Conservation (phyloP, 441 rosid genomes). For the Pelargonium myrrhifolium region DNA sequence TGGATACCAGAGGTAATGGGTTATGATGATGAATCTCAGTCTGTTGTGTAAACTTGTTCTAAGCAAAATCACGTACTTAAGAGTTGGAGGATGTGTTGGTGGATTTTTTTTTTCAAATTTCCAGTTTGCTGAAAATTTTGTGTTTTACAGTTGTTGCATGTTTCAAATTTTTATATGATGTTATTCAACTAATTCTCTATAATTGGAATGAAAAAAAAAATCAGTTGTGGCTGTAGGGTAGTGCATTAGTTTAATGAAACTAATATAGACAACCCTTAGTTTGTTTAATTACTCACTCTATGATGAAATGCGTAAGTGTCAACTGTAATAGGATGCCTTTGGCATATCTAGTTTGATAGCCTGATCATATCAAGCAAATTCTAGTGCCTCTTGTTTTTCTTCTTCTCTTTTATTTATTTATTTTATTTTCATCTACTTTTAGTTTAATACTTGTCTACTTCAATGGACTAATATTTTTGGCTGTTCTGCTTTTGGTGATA, state of each 20-base stretch:
- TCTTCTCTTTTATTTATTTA: neutral
- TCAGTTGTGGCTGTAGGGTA: neutral
- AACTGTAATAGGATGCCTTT: too few species aligned
- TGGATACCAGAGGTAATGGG: neutral
- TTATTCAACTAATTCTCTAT: neutral
- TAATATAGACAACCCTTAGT: too few species aligned
- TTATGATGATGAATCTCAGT: neutral
- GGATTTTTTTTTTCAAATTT: neutral
- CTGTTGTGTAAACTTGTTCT: neutral
- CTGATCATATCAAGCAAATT: too few species aligned
- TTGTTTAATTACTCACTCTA: too few species aligned
- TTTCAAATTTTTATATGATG: neutral
- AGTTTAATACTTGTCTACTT: neutral
- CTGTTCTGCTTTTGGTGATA: conserved; percentile 20
- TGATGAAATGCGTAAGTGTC: too few species aligned
- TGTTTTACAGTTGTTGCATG: neutral
- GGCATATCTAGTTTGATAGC: too few species aligned
- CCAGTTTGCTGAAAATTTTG: neutral
- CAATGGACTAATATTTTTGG: neutral
- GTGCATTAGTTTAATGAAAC: too few species aligned
- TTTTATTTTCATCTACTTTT: neutral
- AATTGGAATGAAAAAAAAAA: conserved; percentile 1
- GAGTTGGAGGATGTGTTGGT: neutral
- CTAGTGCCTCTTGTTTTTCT: too few species aligned
- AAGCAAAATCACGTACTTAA: neutral